Evolutionary conservation across 2,329 filamentous ascomycete species (phyloP).

Genomic region (Aspergillus awamori): DNA sequence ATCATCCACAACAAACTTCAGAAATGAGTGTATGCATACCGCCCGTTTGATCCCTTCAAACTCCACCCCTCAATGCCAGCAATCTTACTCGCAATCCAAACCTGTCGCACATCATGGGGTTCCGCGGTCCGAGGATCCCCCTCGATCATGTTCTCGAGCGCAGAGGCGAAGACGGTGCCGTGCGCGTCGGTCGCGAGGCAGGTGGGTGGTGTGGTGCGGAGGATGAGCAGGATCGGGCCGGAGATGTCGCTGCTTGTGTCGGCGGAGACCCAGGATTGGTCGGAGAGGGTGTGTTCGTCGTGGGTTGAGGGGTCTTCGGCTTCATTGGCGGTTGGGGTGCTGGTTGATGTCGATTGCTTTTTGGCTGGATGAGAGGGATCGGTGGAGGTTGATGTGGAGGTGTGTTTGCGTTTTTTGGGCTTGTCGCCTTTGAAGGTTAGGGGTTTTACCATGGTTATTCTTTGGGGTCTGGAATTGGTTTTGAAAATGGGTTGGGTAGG

Average conservation of each 20-base stretch:
- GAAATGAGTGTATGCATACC: constrained; percentile 50
- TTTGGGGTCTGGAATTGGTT: constrained; percentile 8
- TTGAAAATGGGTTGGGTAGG: background rate
- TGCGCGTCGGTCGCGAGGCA: constrained; percentile 83
- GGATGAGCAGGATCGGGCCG: constrained; percentile 79
- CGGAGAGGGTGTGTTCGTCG: constrained; percentile 49
- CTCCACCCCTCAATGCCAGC: constrained; percentile 79
- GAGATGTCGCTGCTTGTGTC: constrained; percentile 73
- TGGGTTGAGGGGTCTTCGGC: constrained; percentile 24
- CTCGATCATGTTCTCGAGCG: constrained; percentile 86
- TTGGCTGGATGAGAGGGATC: constrained; percentile 29
- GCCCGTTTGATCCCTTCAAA: constrained; percentile 88
- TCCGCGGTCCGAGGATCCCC: constrained; percentile 81
- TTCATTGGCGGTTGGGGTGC: constrained; percentile 22
- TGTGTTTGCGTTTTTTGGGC: constrained; percentile 84
- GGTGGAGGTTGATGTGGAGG: constrained; percentile 55
- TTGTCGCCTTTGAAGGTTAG: constrained; percentile 97
- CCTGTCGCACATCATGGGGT: constrained; percentile 92
- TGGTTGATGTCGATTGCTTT: constrained; percentile 21
- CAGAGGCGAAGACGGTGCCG: constrained; percentile 81
- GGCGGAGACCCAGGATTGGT: constrained; percentile 91
- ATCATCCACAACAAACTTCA: background rate
- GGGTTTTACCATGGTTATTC: constrained; percentile 64
- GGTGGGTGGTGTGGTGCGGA: constrained; percentile 72
- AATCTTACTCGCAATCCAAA: constrained; percentile 87